phyloP scores from a whole-genome alignment of 108 stramenopile genomes.

The Fragilaria radians region DNA sequence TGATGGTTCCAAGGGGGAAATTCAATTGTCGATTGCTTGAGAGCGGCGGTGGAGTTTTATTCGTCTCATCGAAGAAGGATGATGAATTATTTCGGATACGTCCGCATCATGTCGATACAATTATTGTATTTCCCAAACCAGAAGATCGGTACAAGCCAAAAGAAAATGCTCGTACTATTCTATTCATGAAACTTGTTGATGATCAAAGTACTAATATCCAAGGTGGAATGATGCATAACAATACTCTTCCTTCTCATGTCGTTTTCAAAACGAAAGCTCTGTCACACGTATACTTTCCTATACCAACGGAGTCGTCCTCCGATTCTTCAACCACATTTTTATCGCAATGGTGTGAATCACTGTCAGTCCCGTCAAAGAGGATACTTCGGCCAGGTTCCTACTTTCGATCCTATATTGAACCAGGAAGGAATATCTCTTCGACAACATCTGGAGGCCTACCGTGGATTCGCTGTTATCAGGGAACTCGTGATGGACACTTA shows the following conservation, averaged over 20 bases:
- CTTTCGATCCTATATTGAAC: conserved; percentile 38
- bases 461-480: conserved; percentile 66
- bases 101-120: conserved; percentile 14
- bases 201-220: no score
- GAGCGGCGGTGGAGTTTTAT: conserved; percentile 32
- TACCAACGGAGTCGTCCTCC: conserved; percentile 30
- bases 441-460: conserved; percentile 71
- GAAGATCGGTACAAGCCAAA: conserved; percentile 50
- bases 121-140: conserved; percentile 59
- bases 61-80: conserved; percentile 31
- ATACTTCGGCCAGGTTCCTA: background rate
- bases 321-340: no score
- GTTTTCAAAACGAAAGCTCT: conserved; percentile 40
- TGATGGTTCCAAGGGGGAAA: conserved; percentile 49
- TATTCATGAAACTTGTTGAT: no score
- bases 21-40: conserved; percentile 26
- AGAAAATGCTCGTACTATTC: conserved; percentile 23
- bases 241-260: conserved; percentile 16
- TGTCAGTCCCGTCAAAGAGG: no score
- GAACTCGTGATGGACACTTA: conserved; percentile 69
- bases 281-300: conserved; percentile 53
- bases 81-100: conserved; percentile 14
- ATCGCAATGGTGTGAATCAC: no score
- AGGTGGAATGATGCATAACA: conserved; percentile 5
- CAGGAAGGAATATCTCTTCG: conserved; percentile 12